phyloP scores from a whole-genome alignment of 441 rosid species.

The Metrosideros polymorpha region DNA sequence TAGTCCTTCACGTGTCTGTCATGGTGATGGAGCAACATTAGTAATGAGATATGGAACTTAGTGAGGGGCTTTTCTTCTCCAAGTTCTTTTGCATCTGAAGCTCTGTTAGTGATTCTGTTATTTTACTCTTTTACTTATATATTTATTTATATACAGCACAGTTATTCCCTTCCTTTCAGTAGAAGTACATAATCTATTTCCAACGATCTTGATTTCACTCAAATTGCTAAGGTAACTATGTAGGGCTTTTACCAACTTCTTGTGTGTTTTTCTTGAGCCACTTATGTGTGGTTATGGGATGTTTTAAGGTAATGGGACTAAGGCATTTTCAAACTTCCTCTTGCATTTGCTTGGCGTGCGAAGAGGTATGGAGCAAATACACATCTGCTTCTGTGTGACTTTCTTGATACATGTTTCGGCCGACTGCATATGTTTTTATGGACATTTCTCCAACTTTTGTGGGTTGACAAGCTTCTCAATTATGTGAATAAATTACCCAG shows the following conservation, averaged over 20 bases:
- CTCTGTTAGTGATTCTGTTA: background rate
- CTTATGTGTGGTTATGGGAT: background rate
- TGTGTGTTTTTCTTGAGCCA: background rate
- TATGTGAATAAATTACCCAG: background rate
- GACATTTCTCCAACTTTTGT: background rate
- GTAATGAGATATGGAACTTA: background rate
- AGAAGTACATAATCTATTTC: background rate
- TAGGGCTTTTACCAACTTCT: background rate
- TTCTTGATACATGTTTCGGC: background rate
- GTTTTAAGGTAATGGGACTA: background rate
- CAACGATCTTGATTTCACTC: background rate
- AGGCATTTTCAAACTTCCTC: background rate
- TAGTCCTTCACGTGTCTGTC: background rate
- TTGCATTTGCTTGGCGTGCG: background rate
- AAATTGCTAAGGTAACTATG: background rate
- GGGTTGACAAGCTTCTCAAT: background rate
- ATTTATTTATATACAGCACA: too few species aligned
- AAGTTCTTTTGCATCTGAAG: background rate
- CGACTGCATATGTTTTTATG: background rate
- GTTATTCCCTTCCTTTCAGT: background rate
- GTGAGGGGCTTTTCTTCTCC: background rate
- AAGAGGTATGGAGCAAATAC: background rate
- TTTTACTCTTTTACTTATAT: background rate
- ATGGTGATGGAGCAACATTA: background rate
- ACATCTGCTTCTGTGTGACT: background rate